phyloP scores from a whole-genome alignment of 208 protist species.

The Wallacemonas sp. region DNA sequence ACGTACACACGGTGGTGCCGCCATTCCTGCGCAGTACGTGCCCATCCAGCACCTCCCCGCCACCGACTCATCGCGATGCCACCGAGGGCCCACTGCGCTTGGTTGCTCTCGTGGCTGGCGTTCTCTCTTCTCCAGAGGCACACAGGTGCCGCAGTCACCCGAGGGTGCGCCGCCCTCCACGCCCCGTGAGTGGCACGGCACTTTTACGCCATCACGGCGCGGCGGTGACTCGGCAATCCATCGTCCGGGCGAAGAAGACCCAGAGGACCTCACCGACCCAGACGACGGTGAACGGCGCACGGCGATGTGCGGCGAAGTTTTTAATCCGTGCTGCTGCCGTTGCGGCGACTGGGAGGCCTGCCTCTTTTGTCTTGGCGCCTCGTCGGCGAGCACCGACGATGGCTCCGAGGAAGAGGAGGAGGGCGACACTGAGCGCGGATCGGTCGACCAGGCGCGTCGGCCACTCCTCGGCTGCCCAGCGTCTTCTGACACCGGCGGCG shows the following conservation, averaged over 20 bases:
- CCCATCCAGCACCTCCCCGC: not conserved
- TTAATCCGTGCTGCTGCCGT: constrained; percentile 2
- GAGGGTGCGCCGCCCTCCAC: not conserved
- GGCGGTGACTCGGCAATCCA: no score
- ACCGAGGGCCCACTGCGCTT: no score
- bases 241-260: not conserved
- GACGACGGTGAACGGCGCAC: constrained; percentile 7
- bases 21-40: not conserved
- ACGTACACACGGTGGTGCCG: not conserved
- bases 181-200: no score
- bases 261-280: not conserved
- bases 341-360: no score
- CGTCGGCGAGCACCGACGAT: not conserved
- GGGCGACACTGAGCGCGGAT: no score
- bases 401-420: not conserved
- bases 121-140: not conserved
- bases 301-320: not conserved
- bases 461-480: no score
- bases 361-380: no score
- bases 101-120: not conserved
- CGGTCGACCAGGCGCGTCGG: no score
- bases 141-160: not conserved
- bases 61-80: no score
- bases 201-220: not conserved
- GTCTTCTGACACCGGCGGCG: no score